Conservation (phyloP, 441 rosid genomes). For the Euphorbia corollata region DNA sequence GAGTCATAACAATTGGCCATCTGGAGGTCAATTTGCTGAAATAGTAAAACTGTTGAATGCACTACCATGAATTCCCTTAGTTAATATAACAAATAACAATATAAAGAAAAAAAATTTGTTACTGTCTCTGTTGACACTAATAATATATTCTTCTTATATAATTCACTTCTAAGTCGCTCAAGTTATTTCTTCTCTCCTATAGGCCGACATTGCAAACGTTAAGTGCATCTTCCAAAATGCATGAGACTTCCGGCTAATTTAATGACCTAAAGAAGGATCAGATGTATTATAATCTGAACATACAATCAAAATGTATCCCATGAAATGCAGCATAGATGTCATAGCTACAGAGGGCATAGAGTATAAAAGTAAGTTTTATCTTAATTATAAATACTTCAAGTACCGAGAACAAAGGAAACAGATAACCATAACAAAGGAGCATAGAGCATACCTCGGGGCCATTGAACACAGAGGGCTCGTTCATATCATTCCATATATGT, state of each 20-base stretch:
- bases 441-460: slow-evolving; percentile 90
- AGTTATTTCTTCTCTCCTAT: not conserved
- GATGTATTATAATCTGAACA: not conserved
- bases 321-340: not conserved
- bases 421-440: slow-evolving; percentile 2
- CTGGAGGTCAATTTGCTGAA: not conserved
- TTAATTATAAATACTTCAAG: not conserved
- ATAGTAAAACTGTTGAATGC: not conserved
- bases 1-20: not conserved
- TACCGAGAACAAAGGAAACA: not conserved
- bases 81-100: not conserved
- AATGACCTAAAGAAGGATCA: not conserved
- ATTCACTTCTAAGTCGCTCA: not conserved
- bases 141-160: not conserved
- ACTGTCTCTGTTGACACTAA: slow-evolving; percentile 3
- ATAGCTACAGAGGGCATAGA: not conserved
- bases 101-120: not conserved
- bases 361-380: not conserved
- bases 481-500: slow-evolving; percentile 99
- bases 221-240: not conserved
- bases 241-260: not conserved
- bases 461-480: slow-evolving; percentile 97
- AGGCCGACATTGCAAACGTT: not conserved
- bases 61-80: not conserved
- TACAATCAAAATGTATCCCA: not conserved